Evolutionary conservation across 2,329 filamentous ascomycete species (phyloP).

Genomic region (Penicillium sp.): DNA sequence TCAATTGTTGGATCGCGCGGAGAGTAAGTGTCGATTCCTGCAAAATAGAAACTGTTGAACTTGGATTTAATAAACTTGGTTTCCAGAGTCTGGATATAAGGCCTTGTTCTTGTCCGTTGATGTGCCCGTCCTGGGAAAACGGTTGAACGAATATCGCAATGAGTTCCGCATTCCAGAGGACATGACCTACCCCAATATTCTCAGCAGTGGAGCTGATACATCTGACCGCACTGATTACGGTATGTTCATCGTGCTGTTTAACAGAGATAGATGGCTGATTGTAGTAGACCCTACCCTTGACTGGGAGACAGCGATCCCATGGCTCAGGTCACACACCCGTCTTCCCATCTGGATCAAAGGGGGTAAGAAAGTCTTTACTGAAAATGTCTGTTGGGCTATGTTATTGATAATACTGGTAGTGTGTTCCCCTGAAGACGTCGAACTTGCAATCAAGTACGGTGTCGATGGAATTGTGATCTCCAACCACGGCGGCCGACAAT

Average conservation of each 20-base stretch:
- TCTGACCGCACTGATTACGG: constrained; percentile 31
- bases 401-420: constrained; percentile 12
- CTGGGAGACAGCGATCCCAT: constrained; percentile 54
- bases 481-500: constrained; percentile 42
- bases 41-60: neutral
- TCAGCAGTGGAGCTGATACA: constrained; percentile 26
- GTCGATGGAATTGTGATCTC: constrained; percentile 40
- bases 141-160: constrained; percentile 57
- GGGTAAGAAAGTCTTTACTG: constrained; percentile 10
- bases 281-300: constrained; percentile 41
- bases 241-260: constrained; percentile 1
- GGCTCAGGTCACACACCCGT: constrained; percentile 49
- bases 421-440: constrained; percentile 36
- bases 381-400: neutral
- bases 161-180: constrained; percentile 50
- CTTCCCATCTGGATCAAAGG: constrained; percentile 44
- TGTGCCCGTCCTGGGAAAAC: constrained; percentile 53
- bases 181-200: constrained; percentile 47
- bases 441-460: constrained; percentile 35
- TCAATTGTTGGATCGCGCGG: constrained; percentile 44
- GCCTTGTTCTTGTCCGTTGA: constrained; percentile 59
- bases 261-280: neutral
- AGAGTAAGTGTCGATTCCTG: constrained; percentile 36
- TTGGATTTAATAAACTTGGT: neutral
- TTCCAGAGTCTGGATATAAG: constrained; percentile 49